Percentiles rank a stretch among this genome's conserved stretches.
Evolutionary conservation across 768 basidiomycete genomes (phyloP).

Genomic region (Termitomyces sp.): DNA sequence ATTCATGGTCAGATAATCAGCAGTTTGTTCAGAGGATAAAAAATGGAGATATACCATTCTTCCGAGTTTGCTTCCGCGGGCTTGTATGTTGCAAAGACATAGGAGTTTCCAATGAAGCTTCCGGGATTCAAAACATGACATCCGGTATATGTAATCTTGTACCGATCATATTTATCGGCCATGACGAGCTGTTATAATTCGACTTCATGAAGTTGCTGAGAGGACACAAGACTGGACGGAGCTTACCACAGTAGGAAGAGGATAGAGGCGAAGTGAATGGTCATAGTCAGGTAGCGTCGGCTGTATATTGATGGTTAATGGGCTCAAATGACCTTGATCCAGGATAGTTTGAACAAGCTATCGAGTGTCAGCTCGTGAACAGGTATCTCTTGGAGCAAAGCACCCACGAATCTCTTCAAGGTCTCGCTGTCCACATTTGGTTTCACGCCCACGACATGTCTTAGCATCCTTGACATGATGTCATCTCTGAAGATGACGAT

Average conservation of each 20-base stretch:
- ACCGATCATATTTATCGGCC: constrained; percentile 95
- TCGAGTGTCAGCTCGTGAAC: background rate
- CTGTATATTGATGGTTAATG: constrained; percentile 80
- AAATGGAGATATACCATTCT: constrained; percentile 54
- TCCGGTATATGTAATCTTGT: constrained; percentile 94
- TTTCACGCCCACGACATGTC: constrained; percentile 90
- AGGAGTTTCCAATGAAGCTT: constrained; percentile 79
- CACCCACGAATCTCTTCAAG: constrained; percentile 82
- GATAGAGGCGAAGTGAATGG: constrained; percentile 89
- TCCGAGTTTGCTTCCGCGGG: constrained; percentile 85
- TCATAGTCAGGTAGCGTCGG: constrained; percentile 90
- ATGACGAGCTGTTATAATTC: constrained; percentile 65
- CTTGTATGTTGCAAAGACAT: constrained; percentile 88
- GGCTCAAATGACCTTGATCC: constrained; percentile 94
- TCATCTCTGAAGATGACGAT: constrained; percentile 94
- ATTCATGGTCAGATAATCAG: background rate
- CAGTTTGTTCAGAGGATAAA: background rate
- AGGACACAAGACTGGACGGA: background rate
- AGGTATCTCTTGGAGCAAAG: background rate
- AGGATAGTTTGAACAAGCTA: constrained; percentile 96
- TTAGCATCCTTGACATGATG: constrained; percentile 88
- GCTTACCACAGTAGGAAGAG: constrained; percentile 87
- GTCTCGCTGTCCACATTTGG: constrained; percentile 75
- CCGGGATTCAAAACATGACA: constrained; percentile 99
- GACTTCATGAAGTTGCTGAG: background rate